Conservation (phyloP, 345 rosid species). For the Citrus inodora region DNA sequence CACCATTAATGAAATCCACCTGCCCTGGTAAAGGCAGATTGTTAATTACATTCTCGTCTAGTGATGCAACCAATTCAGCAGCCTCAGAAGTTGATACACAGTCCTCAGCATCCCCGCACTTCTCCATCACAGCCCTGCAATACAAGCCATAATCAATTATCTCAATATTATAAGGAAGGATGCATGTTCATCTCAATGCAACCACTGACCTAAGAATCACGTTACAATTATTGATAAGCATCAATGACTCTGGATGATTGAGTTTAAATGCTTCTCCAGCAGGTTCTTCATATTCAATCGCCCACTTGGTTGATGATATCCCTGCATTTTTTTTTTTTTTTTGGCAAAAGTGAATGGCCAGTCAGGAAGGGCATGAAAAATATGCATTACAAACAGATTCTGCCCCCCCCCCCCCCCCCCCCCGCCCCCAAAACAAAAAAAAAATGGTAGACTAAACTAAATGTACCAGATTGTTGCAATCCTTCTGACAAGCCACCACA, state of each 20-base stretch:
- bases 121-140: conserved; percentile 76
- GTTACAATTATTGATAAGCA: conserved; percentile 77
- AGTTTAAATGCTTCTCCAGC: conserved; percentile 74
- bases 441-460: not conserved
- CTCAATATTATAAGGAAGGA: not conserved
- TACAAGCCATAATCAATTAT: conserved; percentile 16
- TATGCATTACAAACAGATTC: not conserved
- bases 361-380: not conserved
- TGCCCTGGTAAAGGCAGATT: conserved; percentile 53
- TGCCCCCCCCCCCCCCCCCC: no score
- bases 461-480: conserved; percentile 55
- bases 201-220: conserved; percentile 62
- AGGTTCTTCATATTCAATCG: conserved; percentile 90
- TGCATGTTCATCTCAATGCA: not conserved
- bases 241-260: conserved; percentile 65
- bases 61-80: conserved; percentile 37
- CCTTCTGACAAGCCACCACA: conserved; percentile 87
- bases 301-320: conserved; percentile 70
- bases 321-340: conserved; percentile 38
- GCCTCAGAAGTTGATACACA: conserved; percentile 81
- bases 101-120: conserved; percentile 73
- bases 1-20: conserved; percentile 92
- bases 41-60: conserved; percentile 31
- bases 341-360: not conserved
- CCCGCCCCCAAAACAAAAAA: not conserved